A percentile compares a stretch with the other conserved stretches of the same genome.
phyloP scores from a whole-genome alignment of 768 basidiomycete species.

The Lentinula sp. region DNA sequence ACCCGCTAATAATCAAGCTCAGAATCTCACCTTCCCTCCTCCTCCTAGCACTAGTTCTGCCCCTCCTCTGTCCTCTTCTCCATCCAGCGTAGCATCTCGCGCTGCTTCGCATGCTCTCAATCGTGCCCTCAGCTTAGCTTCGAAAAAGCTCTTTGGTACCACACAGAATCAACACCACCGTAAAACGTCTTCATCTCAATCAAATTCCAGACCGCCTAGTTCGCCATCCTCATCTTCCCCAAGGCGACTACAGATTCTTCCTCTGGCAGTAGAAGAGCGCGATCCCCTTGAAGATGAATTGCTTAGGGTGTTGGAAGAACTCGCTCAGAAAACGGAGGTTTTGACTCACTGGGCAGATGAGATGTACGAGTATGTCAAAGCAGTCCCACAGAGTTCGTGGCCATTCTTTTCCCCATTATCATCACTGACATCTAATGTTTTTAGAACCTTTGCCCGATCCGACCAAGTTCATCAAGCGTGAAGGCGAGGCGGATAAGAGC shows the following conservation, averaged over 20 bases:
- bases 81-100: slow-evolving; percentile 53
- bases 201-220: slow-evolving; percentile 32
- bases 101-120: slow-evolving; percentile 70
- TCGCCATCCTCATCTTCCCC: slow-evolving; percentile 54
- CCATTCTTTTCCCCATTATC: neutral
- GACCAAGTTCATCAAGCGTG: slow-evolving; percentile 60
- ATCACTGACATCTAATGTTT: slow-evolving; percentile 2
- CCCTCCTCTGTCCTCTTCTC: slow-evolving; percentile 61
- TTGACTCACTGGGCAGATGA: slow-evolving; percentile 92
- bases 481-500: slow-evolving; percentile 67
- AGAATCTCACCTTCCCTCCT: slow-evolving; percentile 63
- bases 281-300: slow-evolving; percentile 80
- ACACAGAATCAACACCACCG: slow-evolving; percentile 14
- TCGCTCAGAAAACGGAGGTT: slow-evolving; percentile 95
- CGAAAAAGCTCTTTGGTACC: slow-evolving; percentile 74
- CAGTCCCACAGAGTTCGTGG: slow-evolving; percentile 71
- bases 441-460: slow-evolving; percentile 81
- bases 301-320: slow-evolving; percentile 75
- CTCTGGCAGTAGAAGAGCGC: slow-evolving; percentile 37
- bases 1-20: slow-evolving; percentile 14
- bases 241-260: slow-evolving; percentile 47
- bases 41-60: slow-evolving; percentile 45
- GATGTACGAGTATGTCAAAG: slow-evolving; percentile 86
- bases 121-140: slow-evolving; percentile 73
- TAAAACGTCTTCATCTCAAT: slow-evolving; percentile 18